Base-by-base conservation (phyloP, 148 eudicot genomes). In the Suaeda aralocaspica region DNA sequence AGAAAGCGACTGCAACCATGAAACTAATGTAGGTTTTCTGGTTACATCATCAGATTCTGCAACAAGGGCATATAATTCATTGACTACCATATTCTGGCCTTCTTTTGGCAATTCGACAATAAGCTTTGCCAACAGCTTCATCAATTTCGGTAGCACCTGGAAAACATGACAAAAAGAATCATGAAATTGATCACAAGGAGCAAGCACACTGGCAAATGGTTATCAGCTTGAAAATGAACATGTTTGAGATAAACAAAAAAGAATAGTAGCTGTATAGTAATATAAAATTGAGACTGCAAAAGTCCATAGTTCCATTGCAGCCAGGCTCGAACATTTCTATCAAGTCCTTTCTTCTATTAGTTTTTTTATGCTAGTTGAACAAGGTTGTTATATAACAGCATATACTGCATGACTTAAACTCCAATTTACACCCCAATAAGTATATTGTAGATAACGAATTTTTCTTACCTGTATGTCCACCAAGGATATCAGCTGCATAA, bases 1-100 rank as follows among this genome's bases (percentile, higher is more conserved):
- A 69, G 96, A 88, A 41, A 93, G 59, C 5, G 98, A 90, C 75
- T 90, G 96, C 79, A 93, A 63, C 96, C 96, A 93, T 19, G 98
- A 93, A 82, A 93, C 95, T 49, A 93, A 77, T 22, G 90, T 46
- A 1, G 92, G 89, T 77, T 93, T 93, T 58, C 96, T 75, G 58
- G 88, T 88, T 64, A 93, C 92, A 77, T 93, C 96, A 73, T 93
- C 98, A 59, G 95, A 93, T 66, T 93, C 98, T 71, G 98, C 92
- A 75, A 93, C 85, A 61, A 84, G 85, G 41, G 74, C 82, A 82
- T 90, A 89, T 49, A 93, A 76, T 63, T 90, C 89, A 62, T 86
- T 76, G 36, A 93, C 92, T 66, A 83, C 79, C 84, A 67, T 78
- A 71, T 84, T 81, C 72, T 85, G 98, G 29, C 85, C 89, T 64